These are phyloP conservation scores for Mortierella sp. DNA, from an alignment of 371 early-diverging fungal species.

Conservation along the genomic window DNA sequence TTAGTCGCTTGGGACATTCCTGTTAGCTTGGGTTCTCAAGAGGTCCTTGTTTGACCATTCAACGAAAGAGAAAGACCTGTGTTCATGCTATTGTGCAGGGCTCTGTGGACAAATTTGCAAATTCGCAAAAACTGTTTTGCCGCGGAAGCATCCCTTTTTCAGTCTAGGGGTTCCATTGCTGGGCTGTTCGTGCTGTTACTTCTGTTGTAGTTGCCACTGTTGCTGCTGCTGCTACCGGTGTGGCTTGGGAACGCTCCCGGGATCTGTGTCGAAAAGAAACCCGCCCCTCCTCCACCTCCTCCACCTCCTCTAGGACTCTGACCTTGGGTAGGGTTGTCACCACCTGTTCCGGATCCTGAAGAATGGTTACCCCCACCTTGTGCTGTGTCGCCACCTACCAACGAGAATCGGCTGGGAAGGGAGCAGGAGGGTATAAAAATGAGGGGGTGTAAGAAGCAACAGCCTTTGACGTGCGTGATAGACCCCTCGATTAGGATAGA, in stretches of 20 bases:
- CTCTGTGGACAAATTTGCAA: no score
- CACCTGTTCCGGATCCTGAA: neutral
- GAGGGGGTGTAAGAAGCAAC: no score
- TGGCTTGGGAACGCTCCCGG: conserved; percentile 27
- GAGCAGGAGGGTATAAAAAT: no score
- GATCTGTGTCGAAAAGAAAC: neutral
- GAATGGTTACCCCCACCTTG: neutral
- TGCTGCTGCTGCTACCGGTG: neutral
- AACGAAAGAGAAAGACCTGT: no score
- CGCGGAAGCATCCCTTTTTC: no score
- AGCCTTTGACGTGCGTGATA: no score
- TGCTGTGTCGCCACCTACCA: conserved; percentile 13
- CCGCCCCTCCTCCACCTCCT: neutral
- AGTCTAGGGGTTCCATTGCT: neutral
- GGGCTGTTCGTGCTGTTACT: neutral
- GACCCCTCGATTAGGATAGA: no score
- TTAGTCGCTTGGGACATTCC: no score
- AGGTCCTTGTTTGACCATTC: no score
- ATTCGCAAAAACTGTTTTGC: no score
- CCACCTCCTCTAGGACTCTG: neutral
- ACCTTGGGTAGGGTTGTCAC: neutral
- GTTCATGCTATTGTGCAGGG: no score
- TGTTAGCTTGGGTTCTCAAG: no score
- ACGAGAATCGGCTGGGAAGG: conserved; percentile 25
- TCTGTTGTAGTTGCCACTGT: neutral